Conservation (phyloP, 495 filamentous ascomycete species). For the Monascus purpureus region DNA sequence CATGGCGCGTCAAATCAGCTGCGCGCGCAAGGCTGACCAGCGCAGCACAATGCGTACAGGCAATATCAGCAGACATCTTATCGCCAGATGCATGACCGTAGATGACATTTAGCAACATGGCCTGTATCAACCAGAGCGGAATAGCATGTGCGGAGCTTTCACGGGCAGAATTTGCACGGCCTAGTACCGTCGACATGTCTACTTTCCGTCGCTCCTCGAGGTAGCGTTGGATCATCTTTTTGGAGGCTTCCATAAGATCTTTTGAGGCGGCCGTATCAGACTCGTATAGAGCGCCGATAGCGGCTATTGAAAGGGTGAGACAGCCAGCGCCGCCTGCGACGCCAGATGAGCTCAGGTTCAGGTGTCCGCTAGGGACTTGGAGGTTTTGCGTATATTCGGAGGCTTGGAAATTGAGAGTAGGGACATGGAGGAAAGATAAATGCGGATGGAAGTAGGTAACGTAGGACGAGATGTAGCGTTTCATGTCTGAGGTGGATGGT, state of each 20-base stretch:
- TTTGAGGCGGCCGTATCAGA: conserved; percentile 64
- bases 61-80: conserved; percentile 78
- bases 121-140: conserved; percentile 94
- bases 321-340: conserved; percentile 75
- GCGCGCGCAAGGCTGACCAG: conserved; percentile 83
- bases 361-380: conserved; percentile 36
- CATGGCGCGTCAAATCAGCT: conserved; percentile 51
- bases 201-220: conserved; percentile 87
- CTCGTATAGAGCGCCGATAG: conserved; percentile 92
- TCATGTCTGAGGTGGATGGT: conserved; percentile 82
- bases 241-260: conserved; percentile 82
- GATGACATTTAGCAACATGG: conserved; percentile 92
- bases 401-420: conserved; percentile 82
- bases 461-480: conserved; percentile 84
- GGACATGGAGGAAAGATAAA: conserved; percentile 81
- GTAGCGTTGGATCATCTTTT: conserved; percentile 89
- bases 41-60: conserved; percentile 79
- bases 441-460: conserved; percentile 93
- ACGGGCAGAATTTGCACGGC: conserved; percentile 41
- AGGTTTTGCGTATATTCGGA: conserved; percentile 49
- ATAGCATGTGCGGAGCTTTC: conserved; percentile 65
- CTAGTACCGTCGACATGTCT: conserved; percentile 68
- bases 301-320: conserved; percentile 87
- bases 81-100: conserved; percentile 95
- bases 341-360: conserved; percentile 44